Evolutionary conservation across 2,329 filamentous ascomycete species (phyloP).

Genomic region (Xylariaceae sp.): DNA sequence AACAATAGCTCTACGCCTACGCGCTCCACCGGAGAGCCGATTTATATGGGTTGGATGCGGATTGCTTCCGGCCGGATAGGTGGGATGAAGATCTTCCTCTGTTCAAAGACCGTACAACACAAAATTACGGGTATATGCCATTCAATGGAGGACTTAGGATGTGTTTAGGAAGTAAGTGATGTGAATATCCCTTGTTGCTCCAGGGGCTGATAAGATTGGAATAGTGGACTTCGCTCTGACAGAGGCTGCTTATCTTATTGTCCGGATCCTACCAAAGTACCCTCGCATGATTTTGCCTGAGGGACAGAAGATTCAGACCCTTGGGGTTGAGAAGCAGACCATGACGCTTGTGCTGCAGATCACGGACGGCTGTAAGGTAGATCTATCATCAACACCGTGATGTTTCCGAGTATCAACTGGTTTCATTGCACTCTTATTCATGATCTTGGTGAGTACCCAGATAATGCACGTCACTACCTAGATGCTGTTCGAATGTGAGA

Average conservation of each 20-base stretch:
- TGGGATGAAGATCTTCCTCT: slow-evolving; percentile 34
- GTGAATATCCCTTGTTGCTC: not conserved
- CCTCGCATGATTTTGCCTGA: slow-evolving; percentile 19
- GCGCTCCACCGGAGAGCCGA: slow-evolving; percentile 41
- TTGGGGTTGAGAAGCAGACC: slow-evolving; percentile 22
- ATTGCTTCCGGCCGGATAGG: slow-evolving; percentile 44
- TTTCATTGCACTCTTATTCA: too few relatives aligned
- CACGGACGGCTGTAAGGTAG: slow-evolving; percentile 24
- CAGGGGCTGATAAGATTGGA: not conserved
- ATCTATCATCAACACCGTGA: too few relatives aligned
- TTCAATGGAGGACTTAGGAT: slow-evolving; percentile 27
- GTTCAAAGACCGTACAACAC: slow-evolving; percentile 19
- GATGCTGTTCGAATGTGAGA: too few relatives aligned
- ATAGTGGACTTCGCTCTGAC: slow-evolving; percentile 27
- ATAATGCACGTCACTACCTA: too few relatives aligned
- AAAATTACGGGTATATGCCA: slow-evolving; percentile 24
- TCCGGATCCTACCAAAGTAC: slow-evolving; percentile 23
- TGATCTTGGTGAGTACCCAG: too few relatives aligned
- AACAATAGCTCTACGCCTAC: slow-evolving; percentile 44
- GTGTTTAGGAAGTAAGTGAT: slow-evolving; percentile 24
- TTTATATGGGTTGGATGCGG: slow-evolving; percentile 40
- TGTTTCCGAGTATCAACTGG: too few relatives aligned
- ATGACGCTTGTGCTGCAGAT: slow-evolving; percentile 22
- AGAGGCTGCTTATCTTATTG: slow-evolving; percentile 23
- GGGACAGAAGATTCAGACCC: slow-evolving; percentile 20